Base-by-base conservation (phyloP, 345 rosid species). In the Aethionema arabicum region DNA sequence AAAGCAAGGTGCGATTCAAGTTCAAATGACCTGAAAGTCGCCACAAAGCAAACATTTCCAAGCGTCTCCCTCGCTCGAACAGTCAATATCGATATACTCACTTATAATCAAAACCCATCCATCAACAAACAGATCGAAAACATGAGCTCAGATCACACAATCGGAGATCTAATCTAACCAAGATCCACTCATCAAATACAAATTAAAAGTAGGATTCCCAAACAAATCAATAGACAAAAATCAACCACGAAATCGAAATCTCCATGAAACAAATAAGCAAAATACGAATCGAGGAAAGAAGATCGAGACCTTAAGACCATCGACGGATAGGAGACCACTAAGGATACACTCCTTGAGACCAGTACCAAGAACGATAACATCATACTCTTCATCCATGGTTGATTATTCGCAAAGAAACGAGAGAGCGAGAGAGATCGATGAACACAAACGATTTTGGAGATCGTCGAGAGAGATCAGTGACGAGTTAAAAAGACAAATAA, bases 261-360 rank as follows among this genome's bases (percentile, higher is more conserved):
- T 56, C 14, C 49, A 35, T 32, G 30, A 11, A 21, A 11, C 0
- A 14, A 13, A 63, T 12, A 29, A 13, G 4, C 16, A 12, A 13
- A 40, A 52, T 35, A 33, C 4, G 37, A 67, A 52, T 10, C 43
- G 13, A 33, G 14, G 58, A n/a, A 44, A 41, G 16, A 27, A 30
- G 70, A 30, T 11, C 2, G 38, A 41, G 77, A 86, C 95, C 84
- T 90, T 93, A 84, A 87, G 91, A 32, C 98, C 98, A 76, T 86
- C 82, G 31, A 89, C 96, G 42, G 93, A 93, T 56, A 93, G 91
- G 54, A 93, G 90, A 15, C 98, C 98, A 4, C 96, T 88, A 72
- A 86, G 96, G 59, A 92, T 92, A 78, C 98, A 92, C 75, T 92
- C 91, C 66, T 92, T 92, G 70, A 89, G 96, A 61, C 95, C 95